Base-by-base conservation (phyloP, 2,329 filamentous ascomycete species). In the Fusarium lateritium region DNA sequence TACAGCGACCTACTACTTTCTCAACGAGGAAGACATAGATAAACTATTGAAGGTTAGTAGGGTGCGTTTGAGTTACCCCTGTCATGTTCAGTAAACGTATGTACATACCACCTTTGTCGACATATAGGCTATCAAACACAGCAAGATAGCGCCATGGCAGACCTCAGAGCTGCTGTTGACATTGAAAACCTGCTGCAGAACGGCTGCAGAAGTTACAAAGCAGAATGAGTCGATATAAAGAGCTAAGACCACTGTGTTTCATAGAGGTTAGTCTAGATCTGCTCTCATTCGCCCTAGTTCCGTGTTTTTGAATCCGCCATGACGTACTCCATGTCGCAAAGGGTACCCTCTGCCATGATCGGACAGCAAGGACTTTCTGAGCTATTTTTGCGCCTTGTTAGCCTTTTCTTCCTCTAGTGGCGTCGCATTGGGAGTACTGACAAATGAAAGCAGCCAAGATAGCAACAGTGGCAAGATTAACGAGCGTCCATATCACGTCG, bases 21-120 rank as follows among this genome's bases (percentile, higher is more conserved):
- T 57, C 54, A 28, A 50, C 44, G 2, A 57, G 38, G 45, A 57
- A 57, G 8, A 57, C 1, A 15, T 57, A 57, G n/a, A 57, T 50
- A 15, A 57, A 50, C 54, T 57, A 38, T 39, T 19, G 7, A 6
- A 39, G 11, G 17, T 39, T 15, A 39, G 36, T 6, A 19, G 36
- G 9, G 5, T 14, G 17, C 36, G 36, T 19, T 39, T 19, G n/a
- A 19, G 34, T 5, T 19, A 39, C 4, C 36, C 3, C 36, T 39
- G 3, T 17, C 17, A 19, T 17, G 8, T 39, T 5, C 4, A 19
- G 15, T 10, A 8, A 33, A 14, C 9, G 15, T 26, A 14, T 44
- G 24, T 44, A 44, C 42, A 19, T 44, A 28, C 26, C 6, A 24
- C 33, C 31, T 50, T 50, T 2, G 46, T 50, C 19, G 46, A 38